A percentile compares a stretch with the other conserved stretches of the same genome.
These are phyloP conservation scores for Phaeosphaeria sp. DNA, from an alignment of 2,329 filamentous ascomycete species.

Conservation along the genomic window DNA sequence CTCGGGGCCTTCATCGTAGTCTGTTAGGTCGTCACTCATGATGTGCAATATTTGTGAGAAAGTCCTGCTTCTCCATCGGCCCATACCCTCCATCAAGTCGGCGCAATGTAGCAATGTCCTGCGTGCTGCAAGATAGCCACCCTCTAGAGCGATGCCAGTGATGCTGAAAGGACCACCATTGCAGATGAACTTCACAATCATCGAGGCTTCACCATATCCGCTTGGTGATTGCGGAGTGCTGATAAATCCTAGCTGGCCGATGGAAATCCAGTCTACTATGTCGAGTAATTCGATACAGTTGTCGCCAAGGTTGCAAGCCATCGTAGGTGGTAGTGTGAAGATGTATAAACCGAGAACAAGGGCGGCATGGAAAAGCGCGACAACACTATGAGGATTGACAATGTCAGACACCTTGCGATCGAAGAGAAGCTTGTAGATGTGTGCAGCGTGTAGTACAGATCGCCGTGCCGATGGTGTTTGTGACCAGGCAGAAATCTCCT, in stretches of 20 bases:
- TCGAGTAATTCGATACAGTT: constrained; percentile 56
- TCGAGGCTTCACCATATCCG: constrained; percentile 39
- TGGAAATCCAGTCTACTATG: constrained; percentile 57
- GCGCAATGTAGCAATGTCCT: constrained; percentile 60
- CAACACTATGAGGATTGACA: constrained; percentile 58
- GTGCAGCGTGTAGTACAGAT: constrained; percentile 60
- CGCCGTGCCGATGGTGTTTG: constrained; percentile 58
- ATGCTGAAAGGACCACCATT: constrained; percentile 57
- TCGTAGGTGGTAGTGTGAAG: constrained; percentile 52
- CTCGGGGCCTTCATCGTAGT: constrained; percentile 29
- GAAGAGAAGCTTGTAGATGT: constrained; percentile 59
- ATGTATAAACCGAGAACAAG: constrained; percentile 60
- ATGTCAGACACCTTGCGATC: constrained; percentile 61
- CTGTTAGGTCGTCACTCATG: constrained; percentile 60
- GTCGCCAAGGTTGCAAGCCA: constrained; percentile 37
- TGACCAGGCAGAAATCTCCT: constrained; percentile 59
- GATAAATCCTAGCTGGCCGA: constrained; percentile 56
- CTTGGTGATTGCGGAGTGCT: constrained; percentile 30
- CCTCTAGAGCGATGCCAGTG: constrained; percentile 55
- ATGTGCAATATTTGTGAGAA: constrained; percentile 61
- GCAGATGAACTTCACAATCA: constrained; percentile 54
- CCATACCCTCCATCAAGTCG: constrained; percentile 60
- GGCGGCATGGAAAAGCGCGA: constrained; percentile 59
- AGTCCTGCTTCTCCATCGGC: constrained; percentile 58
- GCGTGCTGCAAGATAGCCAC: constrained; percentile 59